phyloP scores from a whole-genome alignment of 176 grass and related monocot species.

The Oryza australiensis region DNA sequence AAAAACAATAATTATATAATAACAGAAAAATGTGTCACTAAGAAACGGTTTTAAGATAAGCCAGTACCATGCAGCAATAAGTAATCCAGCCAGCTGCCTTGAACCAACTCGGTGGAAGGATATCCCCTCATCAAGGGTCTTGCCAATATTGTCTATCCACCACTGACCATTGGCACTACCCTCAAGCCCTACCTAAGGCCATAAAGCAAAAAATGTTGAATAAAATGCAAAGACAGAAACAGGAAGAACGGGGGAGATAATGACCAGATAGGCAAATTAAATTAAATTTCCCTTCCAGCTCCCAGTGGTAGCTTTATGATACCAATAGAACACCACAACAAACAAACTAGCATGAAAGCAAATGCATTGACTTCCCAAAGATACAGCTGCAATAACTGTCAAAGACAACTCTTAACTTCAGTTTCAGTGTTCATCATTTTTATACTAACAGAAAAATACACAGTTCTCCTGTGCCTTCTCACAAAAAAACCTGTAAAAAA shows the following conservation, averaged over 20 bases:
- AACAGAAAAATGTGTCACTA: slow-evolving; percentile 10
- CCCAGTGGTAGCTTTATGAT: not conserved
- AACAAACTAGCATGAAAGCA: no score
- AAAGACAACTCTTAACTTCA: not conserved
- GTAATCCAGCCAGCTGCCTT: slow-evolving; percentile 92
- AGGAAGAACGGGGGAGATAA: not conserved
- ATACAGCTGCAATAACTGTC: not conserved
- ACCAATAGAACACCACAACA: no score
- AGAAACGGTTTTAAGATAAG: slow-evolving; percentile 28
- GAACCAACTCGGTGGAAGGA: slow-evolving; percentile 95
- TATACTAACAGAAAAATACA: not conserved
- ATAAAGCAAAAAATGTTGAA: slow-evolving; percentile 31
- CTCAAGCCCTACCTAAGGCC: slow-evolving; percentile 87
- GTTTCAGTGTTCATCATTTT: not conserved
- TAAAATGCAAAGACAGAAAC: slow-evolving; percentile 21
- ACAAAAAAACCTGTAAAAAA: not conserved
- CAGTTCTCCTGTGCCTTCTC: not conserved
- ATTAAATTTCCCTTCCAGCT: slow-evolving; percentile 12
- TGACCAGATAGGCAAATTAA: not conserved
- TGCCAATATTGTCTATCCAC: slow-evolving; percentile 94
- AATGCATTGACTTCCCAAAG: no score
- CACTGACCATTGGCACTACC: slow-evolving; percentile 89
- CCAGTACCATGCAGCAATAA: slow-evolving; percentile 83
- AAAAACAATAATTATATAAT: slow-evolving; percentile 8
- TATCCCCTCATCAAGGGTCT: slow-evolving; percentile 73